These are phyloP conservation scores for Berberis vulgaris DNA, from an alignment of 164 flowering plant species.

Conservation along the genomic window DNA sequence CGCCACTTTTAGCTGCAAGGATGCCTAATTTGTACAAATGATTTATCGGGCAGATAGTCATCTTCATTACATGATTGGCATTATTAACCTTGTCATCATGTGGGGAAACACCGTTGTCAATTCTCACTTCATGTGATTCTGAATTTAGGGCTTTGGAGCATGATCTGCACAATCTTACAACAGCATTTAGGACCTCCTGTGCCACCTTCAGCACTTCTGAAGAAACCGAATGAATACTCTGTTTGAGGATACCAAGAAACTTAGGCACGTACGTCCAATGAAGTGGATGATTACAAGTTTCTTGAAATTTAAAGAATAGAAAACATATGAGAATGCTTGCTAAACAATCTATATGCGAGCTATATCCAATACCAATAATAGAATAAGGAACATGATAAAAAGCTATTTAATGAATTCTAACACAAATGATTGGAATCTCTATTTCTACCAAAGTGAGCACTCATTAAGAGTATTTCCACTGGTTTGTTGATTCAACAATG, in stretches of 20 bases:
- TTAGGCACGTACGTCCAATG: conserved; percentile 1
- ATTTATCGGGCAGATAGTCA: conserved; percentile 40
- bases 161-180: conserved; percentile 42
- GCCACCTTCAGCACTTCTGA: conserved; percentile 52
- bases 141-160: conserved; percentile 38
- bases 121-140: conserved; percentile 21
- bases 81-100: conserved; percentile 16
- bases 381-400: too few relatives aligned
- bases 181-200: conserved; percentile 42
- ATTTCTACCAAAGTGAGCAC: too few relatives aligned
- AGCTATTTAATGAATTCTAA: too few relatives aligned
- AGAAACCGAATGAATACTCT: conserved; percentile 48
- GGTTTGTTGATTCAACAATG: too few relatives aligned
- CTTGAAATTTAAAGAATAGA: not conserved
- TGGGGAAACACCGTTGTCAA: conserved; percentile 15
- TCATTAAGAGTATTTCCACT: too few relatives aligned
- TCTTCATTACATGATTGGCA: conserved; percentile 29
- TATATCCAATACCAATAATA: too few relatives aligned
- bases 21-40: conserved; percentile 60
- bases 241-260: conserved; percentile 15
- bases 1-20: conserved; percentile 79
- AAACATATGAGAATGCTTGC: not conserved
- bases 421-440: too few relatives aligned
- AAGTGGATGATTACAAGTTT: not conserved
- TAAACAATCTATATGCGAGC: not conserved